phyloP scores from a whole-genome alignment of 148 eudicot species.

The Selenicereus undatus region DNA sequence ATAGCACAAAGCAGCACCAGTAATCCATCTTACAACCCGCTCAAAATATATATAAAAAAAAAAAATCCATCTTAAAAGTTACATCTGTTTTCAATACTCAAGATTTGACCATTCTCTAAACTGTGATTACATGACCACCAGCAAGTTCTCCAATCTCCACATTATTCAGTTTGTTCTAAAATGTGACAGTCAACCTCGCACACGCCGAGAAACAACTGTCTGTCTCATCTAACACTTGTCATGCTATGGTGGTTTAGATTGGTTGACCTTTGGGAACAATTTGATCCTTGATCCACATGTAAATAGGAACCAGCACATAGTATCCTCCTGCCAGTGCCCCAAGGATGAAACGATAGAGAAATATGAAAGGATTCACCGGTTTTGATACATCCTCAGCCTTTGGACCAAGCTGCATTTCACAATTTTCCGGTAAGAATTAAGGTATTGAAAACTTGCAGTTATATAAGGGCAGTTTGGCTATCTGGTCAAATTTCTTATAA shows the following conservation, averaged over 20 bases:
- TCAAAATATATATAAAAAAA: too few relatives aligned
- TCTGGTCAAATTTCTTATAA: neutral
- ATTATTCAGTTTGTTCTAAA: constrained; percentile 2
- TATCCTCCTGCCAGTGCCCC: constrained; percentile 65
- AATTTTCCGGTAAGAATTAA: neutral
- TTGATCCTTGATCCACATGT: constrained; percentile 93
- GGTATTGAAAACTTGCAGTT: constrained; percentile 3
- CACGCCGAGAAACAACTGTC: neutral
- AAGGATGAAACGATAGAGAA: constrained; percentile 56
- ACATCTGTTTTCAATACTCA: neutral
- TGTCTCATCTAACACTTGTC: constrained; percentile 1
- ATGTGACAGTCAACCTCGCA: neutral
- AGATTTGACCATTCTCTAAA: neutral
- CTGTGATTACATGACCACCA: neutral
- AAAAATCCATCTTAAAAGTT: neutral
- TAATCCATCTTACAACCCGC: too few relatives aligned
- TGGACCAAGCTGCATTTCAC: constrained; percentile 65
- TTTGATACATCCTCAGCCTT: constrained; percentile 66
- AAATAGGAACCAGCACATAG: constrained; percentile 67
- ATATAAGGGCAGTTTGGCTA: neutral
- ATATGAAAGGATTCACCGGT: constrained; percentile 64
- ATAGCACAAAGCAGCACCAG: too few relatives aligned
- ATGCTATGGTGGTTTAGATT: constrained; percentile 33
- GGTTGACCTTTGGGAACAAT: constrained; percentile 68
- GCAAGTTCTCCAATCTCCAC: neutral